Evolutionary conservation across 106 monocot genomes (phyloP).

Genomic region (Platanthera guangdongensis): DNA sequence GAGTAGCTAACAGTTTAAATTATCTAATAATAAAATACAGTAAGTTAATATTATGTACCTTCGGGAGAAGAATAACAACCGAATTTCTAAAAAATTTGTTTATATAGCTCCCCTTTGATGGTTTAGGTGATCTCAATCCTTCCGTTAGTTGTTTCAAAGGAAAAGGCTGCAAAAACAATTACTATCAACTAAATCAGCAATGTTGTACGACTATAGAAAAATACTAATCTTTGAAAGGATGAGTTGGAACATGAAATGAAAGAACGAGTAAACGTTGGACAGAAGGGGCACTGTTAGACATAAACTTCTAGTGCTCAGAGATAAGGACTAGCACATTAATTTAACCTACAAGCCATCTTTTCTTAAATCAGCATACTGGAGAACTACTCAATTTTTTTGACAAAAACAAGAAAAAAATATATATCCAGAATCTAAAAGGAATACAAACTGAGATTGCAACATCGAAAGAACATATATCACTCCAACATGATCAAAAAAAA

Average conservation of each 20-base stretch:
- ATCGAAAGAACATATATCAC: neutral
- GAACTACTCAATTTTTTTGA: neutral
- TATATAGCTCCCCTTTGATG: slow-evolving; percentile 21
- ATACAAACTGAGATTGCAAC: neutral
- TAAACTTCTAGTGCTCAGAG: neutral
- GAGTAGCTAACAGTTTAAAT: neutral
- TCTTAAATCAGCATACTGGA: neutral
- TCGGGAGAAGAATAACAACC: slow-evolving; percentile 36
- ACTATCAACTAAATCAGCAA: neutral
- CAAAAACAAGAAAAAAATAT: neutral
- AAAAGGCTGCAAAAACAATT: slow-evolving; percentile 32
- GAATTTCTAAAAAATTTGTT: slow-evolving; percentile 38
- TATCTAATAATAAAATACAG: neutral
- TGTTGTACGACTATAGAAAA: neutral
- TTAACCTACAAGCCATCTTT: neutral
- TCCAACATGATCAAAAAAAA: neutral
- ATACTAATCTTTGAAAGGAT: neutral
- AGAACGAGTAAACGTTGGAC: neutral
- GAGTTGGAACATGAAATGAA: neutral
- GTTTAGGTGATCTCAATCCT: slow-evolving; percentile 31
- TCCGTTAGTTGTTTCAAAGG: slow-evolving; percentile 37
- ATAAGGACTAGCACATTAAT: neutral
- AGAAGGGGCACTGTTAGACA: neutral
- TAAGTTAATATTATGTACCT: slow-evolving; percentile 17
- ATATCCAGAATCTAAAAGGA: neutral